Percentiles rank a stretch among this genome's conserved stretches.
phyloP scores from a whole-genome alignment of 2,329 filamentous ascomycete genomes.

The Karstenula rhodostoma region DNA sequence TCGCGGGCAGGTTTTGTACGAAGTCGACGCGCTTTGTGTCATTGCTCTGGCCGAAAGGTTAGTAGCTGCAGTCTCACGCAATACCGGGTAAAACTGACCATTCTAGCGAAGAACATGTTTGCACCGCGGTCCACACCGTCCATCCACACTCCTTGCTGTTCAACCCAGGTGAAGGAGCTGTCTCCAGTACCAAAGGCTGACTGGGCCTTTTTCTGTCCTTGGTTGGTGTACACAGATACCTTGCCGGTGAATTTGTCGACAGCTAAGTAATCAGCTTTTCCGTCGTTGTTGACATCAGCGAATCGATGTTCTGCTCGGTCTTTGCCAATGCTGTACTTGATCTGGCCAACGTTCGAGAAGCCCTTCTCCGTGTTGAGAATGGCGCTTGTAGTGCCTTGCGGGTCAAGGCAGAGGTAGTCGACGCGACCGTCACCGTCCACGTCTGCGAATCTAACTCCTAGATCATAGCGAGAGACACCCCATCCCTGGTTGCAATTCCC shows the following conservation, averaged over 20 bases:
- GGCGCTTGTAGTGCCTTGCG: conserved; percentile 15
- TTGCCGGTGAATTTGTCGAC: conserved; percentile 49
- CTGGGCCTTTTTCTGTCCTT: conserved; percentile 20
- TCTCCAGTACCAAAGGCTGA: conserved; percentile 22
- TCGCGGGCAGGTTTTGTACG: conserved; percentile 9
- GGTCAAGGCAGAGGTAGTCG: conserved; percentile 24
- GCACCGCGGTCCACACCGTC: conserved; percentile 16
- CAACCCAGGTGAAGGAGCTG: conserved; percentile 16
- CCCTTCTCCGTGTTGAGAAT: conserved; percentile 31
- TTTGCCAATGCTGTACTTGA: conserved; percentile 17
- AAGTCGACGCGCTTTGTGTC: conserved; percentile 3
- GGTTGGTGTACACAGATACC: conserved; percentile 44
- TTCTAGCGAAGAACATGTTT: conserved; percentile 23
- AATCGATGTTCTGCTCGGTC: conserved; percentile 51
- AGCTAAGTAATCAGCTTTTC: conserved; percentile 37
- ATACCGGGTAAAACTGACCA: not conserved
- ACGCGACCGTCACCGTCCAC: conserved; percentile 31
- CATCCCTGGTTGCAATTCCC: conserved; percentile 30
- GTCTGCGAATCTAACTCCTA: conserved; percentile 45
- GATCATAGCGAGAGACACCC: conserved; percentile 37
- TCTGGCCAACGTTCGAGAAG: conserved; percentile 38
- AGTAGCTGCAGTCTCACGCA: not conserved
- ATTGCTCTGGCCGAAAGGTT: conserved; percentile 1
- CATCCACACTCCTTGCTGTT: conserved; percentile 7
- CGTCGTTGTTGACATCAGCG: conserved; percentile 52